Conservation (phyloP, 352 stramenopile species). For the Blastocystis sp. region DNA sequence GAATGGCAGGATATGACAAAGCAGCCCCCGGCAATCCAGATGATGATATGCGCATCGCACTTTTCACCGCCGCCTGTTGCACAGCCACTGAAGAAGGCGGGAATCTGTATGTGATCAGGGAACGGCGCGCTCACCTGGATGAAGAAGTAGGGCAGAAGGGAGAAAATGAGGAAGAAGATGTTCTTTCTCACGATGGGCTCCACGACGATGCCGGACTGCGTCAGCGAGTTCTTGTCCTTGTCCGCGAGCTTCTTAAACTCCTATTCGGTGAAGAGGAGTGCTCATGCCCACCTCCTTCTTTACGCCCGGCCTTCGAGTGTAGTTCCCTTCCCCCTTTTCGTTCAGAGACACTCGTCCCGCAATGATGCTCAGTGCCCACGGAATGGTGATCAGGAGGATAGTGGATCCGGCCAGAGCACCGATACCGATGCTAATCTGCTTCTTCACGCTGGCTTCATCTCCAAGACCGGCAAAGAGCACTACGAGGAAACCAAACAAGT, state of each 20-base stretch:
- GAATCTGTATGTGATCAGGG: background rate
- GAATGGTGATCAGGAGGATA: slow-evolving; percentile 99
- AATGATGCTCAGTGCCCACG: slow-evolving; percentile 87
- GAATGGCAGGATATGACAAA: slow-evolving; percentile 18
- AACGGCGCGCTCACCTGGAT: slow-evolving; percentile 78
- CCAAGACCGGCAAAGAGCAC: slow-evolving; percentile 92
- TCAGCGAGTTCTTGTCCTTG: slow-evolving; percentile 75
- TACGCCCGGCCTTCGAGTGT: slow-evolving; percentile 81
- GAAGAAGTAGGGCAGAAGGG: slow-evolving; percentile 89
- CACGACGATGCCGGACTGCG: slow-evolving; percentile 79
- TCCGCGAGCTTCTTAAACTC: slow-evolving; percentile 73
- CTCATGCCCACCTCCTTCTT: slow-evolving; percentile 78
- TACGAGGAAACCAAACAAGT: slow-evolving; percentile 75
- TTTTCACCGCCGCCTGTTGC: background rate
- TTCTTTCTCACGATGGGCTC: slow-evolving; percentile 84
- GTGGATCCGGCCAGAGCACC: slow-evolving; percentile 92
- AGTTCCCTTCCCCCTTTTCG: slow-evolving; percentile 80
- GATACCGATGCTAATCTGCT: slow-evolving; percentile 91
- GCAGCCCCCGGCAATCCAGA: background rate
- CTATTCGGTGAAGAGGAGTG: slow-evolving; percentile 35
- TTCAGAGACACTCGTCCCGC: slow-evolving; percentile 90
- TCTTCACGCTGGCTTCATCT: slow-evolving; percentile 81
- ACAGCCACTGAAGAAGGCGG: slow-evolving; percentile 51
- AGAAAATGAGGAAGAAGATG: slow-evolving; percentile 86
- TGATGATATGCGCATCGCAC: slow-evolving; percentile 14